Evolutionary conservation across 2,329 filamentous ascomycete genomes (phyloP).

Genomic region (Sarocladiaceae sp.): DNA sequence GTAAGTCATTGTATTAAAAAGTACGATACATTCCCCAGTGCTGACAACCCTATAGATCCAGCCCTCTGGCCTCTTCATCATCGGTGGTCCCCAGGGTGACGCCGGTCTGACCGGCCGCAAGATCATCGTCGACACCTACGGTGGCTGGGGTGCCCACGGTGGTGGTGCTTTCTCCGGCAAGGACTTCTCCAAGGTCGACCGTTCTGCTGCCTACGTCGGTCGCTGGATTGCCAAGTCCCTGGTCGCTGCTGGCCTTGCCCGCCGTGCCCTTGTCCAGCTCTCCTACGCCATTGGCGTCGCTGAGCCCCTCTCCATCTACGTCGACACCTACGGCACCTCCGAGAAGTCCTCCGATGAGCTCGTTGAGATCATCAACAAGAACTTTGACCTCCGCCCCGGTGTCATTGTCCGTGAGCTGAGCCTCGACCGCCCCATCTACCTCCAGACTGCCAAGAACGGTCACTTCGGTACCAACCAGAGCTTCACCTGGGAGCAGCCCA

Average conservation of each 20-base stretch:
- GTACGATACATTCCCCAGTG: not conserved
- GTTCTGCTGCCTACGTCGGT: slow-evolving; percentile 92
- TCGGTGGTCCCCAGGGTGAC: slow-evolving; percentile 97
- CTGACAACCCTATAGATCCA: slow-evolving; percentile 55
- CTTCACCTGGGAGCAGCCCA: slow-evolving; percentile 98
- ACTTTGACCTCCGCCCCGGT: slow-evolving; percentile 97
- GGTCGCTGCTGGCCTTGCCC: slow-evolving; percentile 79
- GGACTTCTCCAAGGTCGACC: slow-evolving; percentile 99
- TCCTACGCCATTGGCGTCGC: slow-evolving; percentile 99
- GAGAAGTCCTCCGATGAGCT: slow-evolving; percentile 85
- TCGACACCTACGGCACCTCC: slow-evolving; percentile 96
- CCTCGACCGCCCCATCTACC: slow-evolving; percentile 94
- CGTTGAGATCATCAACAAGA: slow-evolving; percentile 85
- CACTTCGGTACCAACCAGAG: slow-evolving; percentile 96
- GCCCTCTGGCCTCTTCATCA: slow-evolving; percentile 97
- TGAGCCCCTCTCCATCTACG: slow-evolving; percentile 95
- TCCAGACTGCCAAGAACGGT: slow-evolving; percentile 97
- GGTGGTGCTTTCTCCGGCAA: slow-evolving; percentile 99
- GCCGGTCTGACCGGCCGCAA: slow-evolving; percentile 97
- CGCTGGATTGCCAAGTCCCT: slow-evolving; percentile 99
- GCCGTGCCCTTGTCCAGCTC: slow-evolving; percentile 92
- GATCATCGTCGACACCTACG: slow-evolving; percentile 99
- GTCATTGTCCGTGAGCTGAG: slow-evolving; percentile 97
- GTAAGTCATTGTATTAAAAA: slow-evolving; percentile 43
- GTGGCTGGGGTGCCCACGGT: slow-evolving; percentile 99